Percentiles rank a stretch among this genome's conserved stretches.
phyloP scores from a whole-genome alignment of 2,329 filamentous ascomycete genomes.

The Hypoxylon sp. region DNA sequence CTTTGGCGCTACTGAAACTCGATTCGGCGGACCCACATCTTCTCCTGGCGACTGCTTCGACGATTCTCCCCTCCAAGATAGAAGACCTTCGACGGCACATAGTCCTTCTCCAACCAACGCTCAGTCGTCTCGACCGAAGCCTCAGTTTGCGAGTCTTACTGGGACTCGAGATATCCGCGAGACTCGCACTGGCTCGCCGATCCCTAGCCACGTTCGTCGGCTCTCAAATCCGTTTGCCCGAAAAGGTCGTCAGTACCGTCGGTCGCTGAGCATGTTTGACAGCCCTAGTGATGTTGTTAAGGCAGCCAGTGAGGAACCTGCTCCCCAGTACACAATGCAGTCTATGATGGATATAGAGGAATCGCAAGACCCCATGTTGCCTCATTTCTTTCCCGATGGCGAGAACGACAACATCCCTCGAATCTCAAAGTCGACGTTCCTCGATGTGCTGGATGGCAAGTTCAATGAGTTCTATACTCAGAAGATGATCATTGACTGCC shows the following conservation, averaged over 20 bases:
- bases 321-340: constrained; percentile 70
- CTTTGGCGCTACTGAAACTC: constrained; percentile 69
- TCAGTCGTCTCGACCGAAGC: constrained; percentile 72
- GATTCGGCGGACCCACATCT: constrained; percentile 60
- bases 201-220: constrained; percentile 78
- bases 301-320: constrained; percentile 73
- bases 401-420: constrained; percentile 89
- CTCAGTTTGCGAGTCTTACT: constrained; percentile 72
- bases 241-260: constrained; percentile 88
- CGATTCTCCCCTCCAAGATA: constrained; percentile 81
- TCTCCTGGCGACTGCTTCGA: constrained; percentile 85
- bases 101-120: constrained; percentile 66
- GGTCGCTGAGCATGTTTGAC: constrained; percentile 98
- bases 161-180: constrained; percentile 64
- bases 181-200: constrained; percentile 80
- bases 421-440: constrained; percentile 83
- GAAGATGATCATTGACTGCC: constrained; percentile 92
- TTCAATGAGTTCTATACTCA: constrained; percentile 82
- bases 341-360: constrained; percentile 89
- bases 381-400: constrained; percentile 85
- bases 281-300: constrained; percentile 89
- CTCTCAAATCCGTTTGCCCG: constrained; percentile 78
- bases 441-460: constrained; percentile 89
- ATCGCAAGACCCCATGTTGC: constrained; percentile 78
- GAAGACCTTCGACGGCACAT: constrained; percentile 70